These are phyloP conservation scores for Nephelium lappaceum DNA, from an alignment of 345 rosid species.

Conservation along the genomic window DNA sequence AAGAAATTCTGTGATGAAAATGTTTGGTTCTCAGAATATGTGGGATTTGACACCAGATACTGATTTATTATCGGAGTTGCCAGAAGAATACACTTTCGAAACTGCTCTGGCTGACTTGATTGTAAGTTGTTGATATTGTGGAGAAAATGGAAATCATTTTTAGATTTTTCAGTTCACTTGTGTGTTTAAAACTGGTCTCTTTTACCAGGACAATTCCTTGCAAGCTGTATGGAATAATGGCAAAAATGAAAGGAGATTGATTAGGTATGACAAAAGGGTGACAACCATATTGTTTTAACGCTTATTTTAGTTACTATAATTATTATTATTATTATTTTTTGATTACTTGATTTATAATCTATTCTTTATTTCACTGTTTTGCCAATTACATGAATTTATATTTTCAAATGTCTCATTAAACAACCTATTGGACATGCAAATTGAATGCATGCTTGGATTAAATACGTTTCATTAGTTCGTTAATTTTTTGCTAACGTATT, in stretches of 20 bases:
- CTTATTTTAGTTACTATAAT: neutral
- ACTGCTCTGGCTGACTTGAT: conserved; percentile 78
- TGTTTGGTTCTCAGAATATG: conserved; percentile 53
- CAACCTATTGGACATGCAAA: neutral
- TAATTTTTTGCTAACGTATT: too few species aligned
- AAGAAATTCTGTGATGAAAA: neutral
- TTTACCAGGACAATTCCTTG: conserved; percentile 72
- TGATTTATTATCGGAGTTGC: conserved; percentile 55
- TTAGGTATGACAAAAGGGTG: conserved; percentile 45
- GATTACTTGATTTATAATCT: conserved; percentile 2
- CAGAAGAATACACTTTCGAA: conserved; percentile 65
- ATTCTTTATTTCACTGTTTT: neutral
- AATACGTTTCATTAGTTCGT: neutral
- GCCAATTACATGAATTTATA: neutral
- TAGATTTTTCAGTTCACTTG: neutral
- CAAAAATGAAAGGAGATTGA: conserved; percentile 40
- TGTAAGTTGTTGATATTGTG: conserved; percentile 36
- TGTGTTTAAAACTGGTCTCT: conserved; percentile 4
- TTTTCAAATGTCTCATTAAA: neutral
- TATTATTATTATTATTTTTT: neutral
- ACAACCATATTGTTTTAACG: neutral
- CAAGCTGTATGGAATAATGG: conserved; percentile 70
- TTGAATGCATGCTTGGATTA: neutral
- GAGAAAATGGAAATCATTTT: neutral
- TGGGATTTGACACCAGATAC: conserved; percentile 85